A percentile compares a stretch with the other conserved stretches of the same genome.
Conservation (phyloP, 805 yeast species). For the Kluyveromyces wickerhamii region DNA sequence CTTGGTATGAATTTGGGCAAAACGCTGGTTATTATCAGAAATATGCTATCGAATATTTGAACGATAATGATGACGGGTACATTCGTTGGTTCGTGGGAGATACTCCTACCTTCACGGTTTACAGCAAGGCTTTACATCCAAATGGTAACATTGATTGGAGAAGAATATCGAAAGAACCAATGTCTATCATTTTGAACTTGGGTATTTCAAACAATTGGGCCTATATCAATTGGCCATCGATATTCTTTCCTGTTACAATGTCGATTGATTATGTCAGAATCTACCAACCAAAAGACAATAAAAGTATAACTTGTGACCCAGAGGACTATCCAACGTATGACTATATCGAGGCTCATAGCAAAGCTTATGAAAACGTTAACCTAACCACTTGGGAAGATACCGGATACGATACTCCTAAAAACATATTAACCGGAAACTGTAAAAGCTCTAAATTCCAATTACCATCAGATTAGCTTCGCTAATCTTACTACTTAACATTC, state of each 20-base stretch:
- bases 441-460: constrained; percentile 24
- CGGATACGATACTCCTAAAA: constrained; percentile 65
- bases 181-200: constrained; percentile 79
- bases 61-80: constrained; percentile 66
- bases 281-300: constrained; percentile 71
- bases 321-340: constrained; percentile 74
- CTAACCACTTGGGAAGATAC: constrained; percentile 67
- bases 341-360: constrained; percentile 63
- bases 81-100: constrained; percentile 83
- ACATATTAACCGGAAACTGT: constrained; percentile 47
- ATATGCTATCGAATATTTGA: constrained; percentile 70
- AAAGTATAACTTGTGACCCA: constrained; percentile 79
- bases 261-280: constrained; percentile 78
- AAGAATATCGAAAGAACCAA: constrained; percentile 79
- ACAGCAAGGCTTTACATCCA: constrained; percentile 72
- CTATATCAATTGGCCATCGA: constrained; percentile 80
- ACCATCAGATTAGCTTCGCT: not conserved
- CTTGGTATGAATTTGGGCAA: constrained; percentile 73
- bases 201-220: constrained; percentile 93
- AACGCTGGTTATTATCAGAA: constrained; percentile 51
- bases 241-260: constrained; percentile 72
- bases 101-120: constrained; percentile 64
- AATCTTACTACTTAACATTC: not conserved
- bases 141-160: constrained; percentile 88
- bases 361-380: constrained; percentile 64